Conservation (phyloP, 208 protist species). For the Wallacemonas collosoma region DNA sequence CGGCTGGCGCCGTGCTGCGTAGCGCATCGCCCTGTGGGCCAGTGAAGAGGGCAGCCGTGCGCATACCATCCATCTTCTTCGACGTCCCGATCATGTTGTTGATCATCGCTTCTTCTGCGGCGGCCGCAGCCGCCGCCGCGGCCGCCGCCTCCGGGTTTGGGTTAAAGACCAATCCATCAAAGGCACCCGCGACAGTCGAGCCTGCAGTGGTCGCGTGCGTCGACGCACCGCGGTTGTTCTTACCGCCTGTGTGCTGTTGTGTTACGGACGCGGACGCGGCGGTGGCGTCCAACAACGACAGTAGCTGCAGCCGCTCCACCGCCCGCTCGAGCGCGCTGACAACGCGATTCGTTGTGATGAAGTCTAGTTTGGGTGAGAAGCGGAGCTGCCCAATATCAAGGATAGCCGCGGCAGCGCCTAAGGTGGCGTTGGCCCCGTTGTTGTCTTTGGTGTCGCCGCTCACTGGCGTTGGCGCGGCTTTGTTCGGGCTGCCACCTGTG, state of each 20-base stretch:
- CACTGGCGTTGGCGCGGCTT: no score
- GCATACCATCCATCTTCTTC: constrained; percentile 5
- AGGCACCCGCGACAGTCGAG: neutral
- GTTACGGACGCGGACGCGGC: constrained; percentile 23
- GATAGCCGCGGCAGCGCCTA: constrained; percentile 23
- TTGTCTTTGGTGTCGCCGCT: neutral
- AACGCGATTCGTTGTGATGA: constrained; percentile 76
- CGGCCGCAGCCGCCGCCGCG: constrained; percentile 30
- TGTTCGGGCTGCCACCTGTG: no score
- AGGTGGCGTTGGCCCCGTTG: neutral
- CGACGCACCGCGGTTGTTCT: constrained; percentile 1
- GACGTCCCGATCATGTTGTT: constrained; percentile 3
- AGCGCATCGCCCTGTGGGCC: constrained; percentile 19
- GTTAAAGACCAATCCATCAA: constrained; percentile 13
- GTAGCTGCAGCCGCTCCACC: constrained; percentile 89
- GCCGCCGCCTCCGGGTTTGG: constrained; percentile 26
- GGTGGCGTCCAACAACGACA: constrained; percentile 69
- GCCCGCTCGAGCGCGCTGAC: constrained; percentile 85
- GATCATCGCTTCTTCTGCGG: constrained; percentile 23
- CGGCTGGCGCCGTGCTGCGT: constrained; percentile 22
- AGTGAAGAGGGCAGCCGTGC: constrained; percentile 33
- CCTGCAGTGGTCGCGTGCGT: neutral
- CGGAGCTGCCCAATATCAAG: constrained; percentile 40
- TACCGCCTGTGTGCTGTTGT: constrained; percentile 5
- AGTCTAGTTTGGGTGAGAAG: constrained; percentile 52